phyloP scores from a whole-genome alignment of 306 rosid genomes.

The Inga leiocalycina region DNA sequence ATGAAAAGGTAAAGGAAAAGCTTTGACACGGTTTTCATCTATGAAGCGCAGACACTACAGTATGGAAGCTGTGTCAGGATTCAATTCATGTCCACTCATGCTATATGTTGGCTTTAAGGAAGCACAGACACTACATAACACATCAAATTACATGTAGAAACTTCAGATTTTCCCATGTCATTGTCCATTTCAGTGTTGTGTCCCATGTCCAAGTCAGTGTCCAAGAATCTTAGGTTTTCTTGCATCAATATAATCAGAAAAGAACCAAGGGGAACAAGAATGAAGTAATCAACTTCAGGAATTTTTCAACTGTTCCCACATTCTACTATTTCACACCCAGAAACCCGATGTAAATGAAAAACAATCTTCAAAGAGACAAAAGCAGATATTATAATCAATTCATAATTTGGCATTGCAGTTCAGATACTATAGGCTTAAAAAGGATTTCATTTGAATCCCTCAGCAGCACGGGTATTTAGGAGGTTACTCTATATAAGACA shows the following conservation, averaged over 20 bases:
- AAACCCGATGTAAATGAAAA: not conserved
- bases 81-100: not conserved
- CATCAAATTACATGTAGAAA: not conserved
- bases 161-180: not conserved
- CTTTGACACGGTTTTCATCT: not conserved
- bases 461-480: not conserved
- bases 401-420: slow-evolving; percentile 26
- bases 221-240: not conserved
- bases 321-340: slow-evolving; percentile 15
- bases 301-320: slow-evolving; percentile 13
- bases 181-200: not conserved
- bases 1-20: not conserved
- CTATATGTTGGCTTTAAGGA: not conserved
- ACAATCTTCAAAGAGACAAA: not conserved
- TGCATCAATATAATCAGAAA: not conserved
- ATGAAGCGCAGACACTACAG: not conserved
- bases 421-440: slow-evolving; percentile 23
- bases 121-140: not conserved
- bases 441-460: slow-evolving; percentile 10
- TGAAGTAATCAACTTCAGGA: slow-evolving; percentile 14
- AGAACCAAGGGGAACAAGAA: not conserved
- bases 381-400: slow-evolving; percentile 1
- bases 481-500: slow-evolving; percentile 12
- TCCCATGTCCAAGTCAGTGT: not conserved
- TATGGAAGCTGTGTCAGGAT: not conserved